Evolutionary conservation across 352 stramenopile genomes (phyloP).

Genomic region (Halophytophthora batemanensis): DNA sequence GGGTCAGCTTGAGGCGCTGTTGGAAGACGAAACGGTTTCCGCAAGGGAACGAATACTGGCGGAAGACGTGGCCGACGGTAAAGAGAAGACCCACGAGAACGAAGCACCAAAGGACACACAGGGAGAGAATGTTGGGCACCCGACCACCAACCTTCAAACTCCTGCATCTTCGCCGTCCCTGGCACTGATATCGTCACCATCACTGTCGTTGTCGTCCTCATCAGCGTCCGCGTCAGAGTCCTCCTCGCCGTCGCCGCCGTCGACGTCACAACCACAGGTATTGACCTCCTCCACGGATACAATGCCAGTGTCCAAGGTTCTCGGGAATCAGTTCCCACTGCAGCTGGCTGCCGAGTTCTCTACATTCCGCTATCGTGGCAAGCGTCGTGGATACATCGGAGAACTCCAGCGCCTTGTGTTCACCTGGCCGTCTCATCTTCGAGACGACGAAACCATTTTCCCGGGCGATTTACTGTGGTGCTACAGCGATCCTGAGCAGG

Average conservation of each 20-base stretch:
- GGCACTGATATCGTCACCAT: too few species aligned
- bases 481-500: slow-evolving; percentile 6
- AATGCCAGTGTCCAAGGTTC: slow-evolving; percentile 32
- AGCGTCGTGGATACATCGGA: slow-evolving; percentile 34
- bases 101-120: too few species aligned
- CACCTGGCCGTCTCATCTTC: slow-evolving; percentile 36
- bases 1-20: too few species aligned
- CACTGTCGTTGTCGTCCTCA: too few species aligned
- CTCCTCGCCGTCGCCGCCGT: slow-evolving; percentile 5
- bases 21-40: too few species aligned
- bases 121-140: not conserved
- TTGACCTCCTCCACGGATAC: slow-evolving; percentile 28
- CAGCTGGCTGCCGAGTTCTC: slow-evolving; percentile 42
- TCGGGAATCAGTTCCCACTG: slow-evolving; percentile 37
- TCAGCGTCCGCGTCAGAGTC: too few species aligned
- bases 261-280: too few species aligned
- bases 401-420: slow-evolving; percentile 35
- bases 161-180: too few species aligned
- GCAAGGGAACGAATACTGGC: too few species aligned
- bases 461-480: slow-evolving; percentile 41
- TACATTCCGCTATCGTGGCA: slow-evolving; percentile 35
- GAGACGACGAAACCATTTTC: slow-evolving; percentile 17
- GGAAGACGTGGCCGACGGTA: not conserved
- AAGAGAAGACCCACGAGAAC: not conserved
- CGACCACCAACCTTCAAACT: too few species aligned